Conservation (phyloP, 352 stramenopile genomes). For the Phytopythium oedochilum region DNA sequence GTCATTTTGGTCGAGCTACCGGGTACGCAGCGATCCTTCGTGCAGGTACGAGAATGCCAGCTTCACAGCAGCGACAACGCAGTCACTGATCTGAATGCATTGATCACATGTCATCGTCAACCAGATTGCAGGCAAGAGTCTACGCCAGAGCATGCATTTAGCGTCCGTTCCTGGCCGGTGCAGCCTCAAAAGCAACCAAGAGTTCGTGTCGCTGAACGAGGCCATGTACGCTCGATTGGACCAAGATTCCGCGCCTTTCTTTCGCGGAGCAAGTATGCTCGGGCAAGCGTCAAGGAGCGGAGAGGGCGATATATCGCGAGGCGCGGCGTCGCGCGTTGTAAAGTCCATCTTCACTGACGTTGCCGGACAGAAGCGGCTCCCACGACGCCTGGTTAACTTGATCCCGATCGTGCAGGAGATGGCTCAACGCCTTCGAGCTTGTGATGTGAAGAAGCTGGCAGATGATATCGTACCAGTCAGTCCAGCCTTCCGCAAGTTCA, state of each 20-base stretch:
- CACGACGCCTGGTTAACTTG: conserved; percentile 53
- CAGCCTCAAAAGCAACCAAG: neutral
- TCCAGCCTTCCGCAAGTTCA: conserved; percentile 35
- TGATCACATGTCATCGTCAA: too few species aligned
- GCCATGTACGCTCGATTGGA: conserved; percentile 56
- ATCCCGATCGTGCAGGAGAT: conserved; percentile 54
- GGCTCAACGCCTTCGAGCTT: conserved; percentile 29
- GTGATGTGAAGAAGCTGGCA: conserved; percentile 25
- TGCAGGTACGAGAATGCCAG: conserved; percentile 35
- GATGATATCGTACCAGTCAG: conserved; percentile 28
- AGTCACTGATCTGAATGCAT: neutral
- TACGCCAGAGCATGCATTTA: conserved; percentile 20
- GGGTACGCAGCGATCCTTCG: conserved; percentile 22
- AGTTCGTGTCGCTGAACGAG: conserved; percentile 45
- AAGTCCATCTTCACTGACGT: conserved; percentile 33
- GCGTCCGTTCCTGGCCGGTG: neutral
- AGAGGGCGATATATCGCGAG: conserved; percentile 19
- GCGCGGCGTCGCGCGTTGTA: conserved; percentile 38
- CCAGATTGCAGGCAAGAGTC: conserved; percentile 49
- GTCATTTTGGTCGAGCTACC: conserved; percentile 44
- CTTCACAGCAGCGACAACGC: too few species aligned
- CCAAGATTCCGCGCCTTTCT: conserved; percentile 19
- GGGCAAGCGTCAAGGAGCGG: conserved; percentile 22
- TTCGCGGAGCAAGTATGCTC: conserved; percentile 29
- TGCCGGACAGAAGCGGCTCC: conserved; percentile 30